Conservation (phyloP, 177 flowering plant genomes). For the Telopea speciosissima region DNA sequence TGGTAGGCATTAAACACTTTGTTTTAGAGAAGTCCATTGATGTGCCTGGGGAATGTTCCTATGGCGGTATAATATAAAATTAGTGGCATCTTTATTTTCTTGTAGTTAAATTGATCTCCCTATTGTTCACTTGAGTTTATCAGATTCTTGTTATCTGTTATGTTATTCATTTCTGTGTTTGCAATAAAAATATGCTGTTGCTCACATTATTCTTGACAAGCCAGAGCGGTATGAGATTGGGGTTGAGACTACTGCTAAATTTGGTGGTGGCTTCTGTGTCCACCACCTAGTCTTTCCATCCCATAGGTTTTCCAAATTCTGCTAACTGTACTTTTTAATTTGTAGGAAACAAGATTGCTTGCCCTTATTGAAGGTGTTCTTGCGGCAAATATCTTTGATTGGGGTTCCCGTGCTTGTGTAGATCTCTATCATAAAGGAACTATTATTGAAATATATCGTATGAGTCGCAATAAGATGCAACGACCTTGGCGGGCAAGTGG, state of each 20-base stretch:
- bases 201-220: too few relatives aligned
- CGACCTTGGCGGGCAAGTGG: constrained; percentile 91
- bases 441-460: constrained; percentile 89
- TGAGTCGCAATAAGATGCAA: constrained; percentile 97
- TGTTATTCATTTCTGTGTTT: too few relatives aligned
- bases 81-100: too few relatives aligned
- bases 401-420: constrained; percentile 99
- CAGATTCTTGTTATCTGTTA: too few relatives aligned
- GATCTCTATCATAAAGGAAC: constrained; percentile 97
- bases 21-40: too few relatives aligned
- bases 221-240: too few relatives aligned
- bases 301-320: not conserved
- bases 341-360: constrained; percentile 78
- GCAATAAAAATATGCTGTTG: too few relatives aligned
- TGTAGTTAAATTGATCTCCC: too few relatives aligned
- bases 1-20: too few relatives aligned
- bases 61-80: too few relatives aligned
- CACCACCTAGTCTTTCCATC: not conserved
- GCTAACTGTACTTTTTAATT: constrained; percentile 10
- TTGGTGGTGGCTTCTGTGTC: not conserved
- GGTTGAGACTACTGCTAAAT: not conserved
- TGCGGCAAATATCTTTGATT: constrained; percentile 98
- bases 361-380: constrained; percentile 91
- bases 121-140: too few relatives aligned
- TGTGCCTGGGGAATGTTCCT: too few relatives aligned